Percentiles rank a stretch among this genome's conserved stretches.
Conservation (phyloP, 345 rosid genomes). For the Salix brachista region DNA sequence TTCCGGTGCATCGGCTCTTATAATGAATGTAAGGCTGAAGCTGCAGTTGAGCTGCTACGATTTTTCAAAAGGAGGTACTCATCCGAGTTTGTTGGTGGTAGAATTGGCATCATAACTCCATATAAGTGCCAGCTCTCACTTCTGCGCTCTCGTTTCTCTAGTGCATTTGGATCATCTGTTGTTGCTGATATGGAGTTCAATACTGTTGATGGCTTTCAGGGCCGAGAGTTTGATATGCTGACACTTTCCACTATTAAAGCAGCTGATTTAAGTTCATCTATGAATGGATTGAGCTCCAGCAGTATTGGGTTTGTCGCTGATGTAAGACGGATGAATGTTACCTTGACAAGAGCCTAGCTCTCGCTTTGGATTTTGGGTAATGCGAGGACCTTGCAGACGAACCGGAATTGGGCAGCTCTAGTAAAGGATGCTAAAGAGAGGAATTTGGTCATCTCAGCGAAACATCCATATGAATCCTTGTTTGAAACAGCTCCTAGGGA, state of each 20-base stretch:
- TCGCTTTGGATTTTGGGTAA: conserved; percentile 94
- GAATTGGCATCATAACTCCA: too few species aligned
- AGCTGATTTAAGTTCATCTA: conserved; percentile 34
- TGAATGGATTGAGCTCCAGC: conserved; percentile 39
- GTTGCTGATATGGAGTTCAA: conserved; percentile 78
- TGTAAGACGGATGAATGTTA: conserved; percentile 91
- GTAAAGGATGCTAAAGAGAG: conserved; percentile 81
- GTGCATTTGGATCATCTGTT: conserved; percentile 70
- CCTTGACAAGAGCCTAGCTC: conserved; percentile 85
- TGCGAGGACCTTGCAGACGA: conserved; percentile 65
- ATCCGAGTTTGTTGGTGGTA: too few species aligned
- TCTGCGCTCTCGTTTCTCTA: too few species aligned
- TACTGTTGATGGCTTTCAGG: conserved; percentile 97
- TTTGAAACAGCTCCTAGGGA: conserved; percentile 33
- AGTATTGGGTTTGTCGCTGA: conserved; percentile 92
- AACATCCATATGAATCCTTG: conserved; percentile 50
- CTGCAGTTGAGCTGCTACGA: conserved; percentile 71
- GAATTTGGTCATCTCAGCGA: conserved; percentile 51
- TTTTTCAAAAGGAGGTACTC: conserved; percentile 70
- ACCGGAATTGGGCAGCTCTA: conserved; percentile 77
- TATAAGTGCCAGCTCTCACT: too few species aligned
- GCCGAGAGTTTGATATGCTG: conserved; percentile 83
- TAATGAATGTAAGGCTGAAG: conserved; percentile 85
- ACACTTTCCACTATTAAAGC: conserved; percentile 93
- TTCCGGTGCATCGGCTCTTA: conserved; percentile 65